Percentiles rank a stretch among this genome's conserved stretches.
These are phyloP conservation scores for Mucor plumbeus DNA, from an alignment of 371 early-diverging fungal species.

Conservation along the genomic window DNA sequence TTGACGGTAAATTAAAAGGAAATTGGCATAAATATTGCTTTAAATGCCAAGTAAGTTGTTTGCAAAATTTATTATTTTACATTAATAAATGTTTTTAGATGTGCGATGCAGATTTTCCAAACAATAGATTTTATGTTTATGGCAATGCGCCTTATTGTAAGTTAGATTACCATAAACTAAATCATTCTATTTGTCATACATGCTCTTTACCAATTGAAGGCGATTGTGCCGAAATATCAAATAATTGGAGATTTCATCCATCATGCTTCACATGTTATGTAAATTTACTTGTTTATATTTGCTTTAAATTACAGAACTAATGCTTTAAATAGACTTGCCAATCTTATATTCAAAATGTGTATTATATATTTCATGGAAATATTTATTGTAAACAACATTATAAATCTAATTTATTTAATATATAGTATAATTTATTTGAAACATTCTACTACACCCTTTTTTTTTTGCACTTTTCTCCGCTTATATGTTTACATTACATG, in stretches of 20 bases:
- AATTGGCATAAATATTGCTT: constrained; percentile 68
- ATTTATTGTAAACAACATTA: not conserved
- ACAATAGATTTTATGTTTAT: constrained; percentile 84
- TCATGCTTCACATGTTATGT: constrained; percentile 47
- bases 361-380: not conserved
- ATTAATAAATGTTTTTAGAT: constrained; percentile 22
- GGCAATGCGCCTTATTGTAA: constrained; percentile 79
- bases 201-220: constrained; percentile 85
- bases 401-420: not conserved
- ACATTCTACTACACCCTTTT: not conserved
- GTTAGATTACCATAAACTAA: constrained; percentile 80
- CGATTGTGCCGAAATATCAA: constrained; percentile 79
- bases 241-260: constrained; percentile 60
- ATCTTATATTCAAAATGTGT: constrained; percentile 1
- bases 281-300: not conserved
- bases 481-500: not conserved
- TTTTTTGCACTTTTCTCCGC: not conserved
- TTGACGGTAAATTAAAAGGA: constrained; percentile 70
- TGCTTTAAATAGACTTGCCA: not conserved
- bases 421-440: not conserved
- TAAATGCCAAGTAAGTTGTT: constrained; percentile 36
- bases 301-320: not conserved
- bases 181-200: constrained; percentile 75
- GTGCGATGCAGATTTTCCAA: constrained; percentile 67
- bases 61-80: not conserved